Conservation (phyloP, 1,284 basidiomycete species). For the Waitea zeae region DNA sequence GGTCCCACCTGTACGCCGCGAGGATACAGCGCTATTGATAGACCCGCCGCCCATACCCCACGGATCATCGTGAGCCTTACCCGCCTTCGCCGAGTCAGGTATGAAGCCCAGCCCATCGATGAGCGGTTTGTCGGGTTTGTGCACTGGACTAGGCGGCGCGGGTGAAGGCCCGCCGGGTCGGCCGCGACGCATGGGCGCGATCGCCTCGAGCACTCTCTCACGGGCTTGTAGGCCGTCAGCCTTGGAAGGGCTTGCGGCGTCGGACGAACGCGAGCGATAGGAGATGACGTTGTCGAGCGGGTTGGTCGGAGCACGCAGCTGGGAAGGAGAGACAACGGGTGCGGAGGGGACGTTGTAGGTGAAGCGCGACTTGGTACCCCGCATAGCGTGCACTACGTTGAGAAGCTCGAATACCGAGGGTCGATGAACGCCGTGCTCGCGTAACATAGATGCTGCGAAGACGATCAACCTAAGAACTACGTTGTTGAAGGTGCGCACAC, state of each 20-base stretch:
- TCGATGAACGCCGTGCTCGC: slow-evolving; percentile 70
- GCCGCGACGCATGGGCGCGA: slow-evolving; percentile 63
- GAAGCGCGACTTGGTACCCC: slow-evolving; percentile 69
- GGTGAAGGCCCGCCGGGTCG: slow-evolving; percentile 23
- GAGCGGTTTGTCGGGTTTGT: no score
- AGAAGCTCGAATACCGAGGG: slow-evolving; percentile 75
- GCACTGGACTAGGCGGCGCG: no score
- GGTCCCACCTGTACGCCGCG: no score
- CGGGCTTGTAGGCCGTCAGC: slow-evolving; percentile 41
- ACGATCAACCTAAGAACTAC: slow-evolving; percentile 4
- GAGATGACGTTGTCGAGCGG: slow-evolving; percentile 25
- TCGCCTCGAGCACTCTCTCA: slow-evolving; percentile 58
- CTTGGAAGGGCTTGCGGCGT: slow-evolving; percentile 4
- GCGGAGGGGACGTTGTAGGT: slow-evolving; percentile 39
- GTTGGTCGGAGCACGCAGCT: slow-evolving; percentile 13
- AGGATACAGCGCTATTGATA: no score
- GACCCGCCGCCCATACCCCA: no score
- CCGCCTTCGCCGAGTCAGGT: no score
- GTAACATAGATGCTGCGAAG: slow-evolving; percentile 63
- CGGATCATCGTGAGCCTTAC: no score
- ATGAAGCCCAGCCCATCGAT: no score
- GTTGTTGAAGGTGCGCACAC: slow-evolving; percentile 13
- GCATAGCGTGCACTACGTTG: slow-evolving; percentile 58
- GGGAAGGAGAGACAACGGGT: slow-evolving; percentile 24
- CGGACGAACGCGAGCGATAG: slow-evolving; percentile 10